Evolutionary conservation across 805 yeast genomes (phyloP), one percentile per base, ranked within the genome.

Genomic region (Nakazawaea wickerhamii): DNA sequence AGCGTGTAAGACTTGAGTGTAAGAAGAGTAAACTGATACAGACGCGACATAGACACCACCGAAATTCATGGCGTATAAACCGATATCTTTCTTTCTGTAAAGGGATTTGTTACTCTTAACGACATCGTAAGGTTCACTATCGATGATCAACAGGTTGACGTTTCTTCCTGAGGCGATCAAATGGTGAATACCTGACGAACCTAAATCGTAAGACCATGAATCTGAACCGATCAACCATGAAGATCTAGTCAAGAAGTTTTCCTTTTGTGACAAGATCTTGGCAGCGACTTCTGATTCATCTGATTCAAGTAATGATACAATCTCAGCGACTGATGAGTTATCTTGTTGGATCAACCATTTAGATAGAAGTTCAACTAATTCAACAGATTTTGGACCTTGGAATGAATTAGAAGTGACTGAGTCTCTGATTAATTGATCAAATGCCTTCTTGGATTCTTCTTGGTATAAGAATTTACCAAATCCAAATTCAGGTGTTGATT

Each of bases 141-240:
- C 97, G 55, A 91, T 81, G 46, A 91, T 71, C 55, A 91, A 74
- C 75, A 91, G 74, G 60, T 91, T 91, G 52, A 91, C 65, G 58
- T 88, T 85, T 58, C 79, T 73, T 36, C 81, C 81, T 0, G 90
- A 79, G 21, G 89, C 65, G 35, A 91, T 67, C 4, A 88, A 81
- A 53, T 83, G 82, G 60, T 91, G 97, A 40, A 91, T 81, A 59
- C 97, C 96, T 5, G 96, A 84, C 48, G 84, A 70, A 33, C 98
- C 98, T 52, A 87, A 68, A 65, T 91, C 98, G 58, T 82, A 89
- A 17, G 96, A 76, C 98, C 98, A 91, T 25, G 93, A 79, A 60
- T 91, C 98, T 15, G 96, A 88, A 25, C 97, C 96, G 44, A 91
- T 70, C 46, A 91, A 70, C 98, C 98, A 91, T 41, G 75, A 69